These are phyloP conservation scores for Oxytropis ochrocephala DNA, from an alignment of 306 rosid genomes.

Conservation along the genomic window DNA sequence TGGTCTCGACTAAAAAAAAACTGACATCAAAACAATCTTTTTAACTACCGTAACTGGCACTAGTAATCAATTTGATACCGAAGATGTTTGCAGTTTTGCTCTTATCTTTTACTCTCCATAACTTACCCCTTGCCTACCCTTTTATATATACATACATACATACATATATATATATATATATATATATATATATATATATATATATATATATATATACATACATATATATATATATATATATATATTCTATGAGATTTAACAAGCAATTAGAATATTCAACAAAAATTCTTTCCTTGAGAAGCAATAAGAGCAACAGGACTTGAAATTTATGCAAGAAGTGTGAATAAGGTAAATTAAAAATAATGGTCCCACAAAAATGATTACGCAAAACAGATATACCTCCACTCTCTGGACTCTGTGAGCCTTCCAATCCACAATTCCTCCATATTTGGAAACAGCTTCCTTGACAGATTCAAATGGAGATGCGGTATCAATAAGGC, in stretches of 20 bases:
- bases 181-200: neutral
- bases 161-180: neutral
- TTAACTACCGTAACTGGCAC: neutral
- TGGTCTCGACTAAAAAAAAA: too few relatives aligned
- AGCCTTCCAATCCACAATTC: conserved; percentile 99
- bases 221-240: too few relatives aligned
- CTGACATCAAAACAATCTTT: neutral
- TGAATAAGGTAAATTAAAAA: neutral
- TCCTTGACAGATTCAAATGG: conserved; percentile 98
- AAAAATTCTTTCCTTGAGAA: conserved; percentile 14
- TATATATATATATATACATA: too few relatives aligned
- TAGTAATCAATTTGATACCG: conserved; percentile 2
- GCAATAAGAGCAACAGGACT: conserved; percentile 1
- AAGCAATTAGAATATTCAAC: conserved; percentile 7
- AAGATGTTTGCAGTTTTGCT: neutral
- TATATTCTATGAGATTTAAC: conserved; percentile 13
- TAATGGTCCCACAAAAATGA: neutral
- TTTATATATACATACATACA: neutral
- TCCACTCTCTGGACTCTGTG: conserved; percentile 84
- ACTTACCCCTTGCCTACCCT: neutral
- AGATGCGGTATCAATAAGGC: conserved; percentile 75
- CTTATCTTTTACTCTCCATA: neutral
- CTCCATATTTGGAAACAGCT: conserved; percentile 97
- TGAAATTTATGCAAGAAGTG: conserved; percentile 11
- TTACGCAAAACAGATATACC: conserved; percentile 40